Base-by-base conservation (phyloP, 2,329 filamentous ascomycete genomes). In the Xylaria polymorpha region DNA sequence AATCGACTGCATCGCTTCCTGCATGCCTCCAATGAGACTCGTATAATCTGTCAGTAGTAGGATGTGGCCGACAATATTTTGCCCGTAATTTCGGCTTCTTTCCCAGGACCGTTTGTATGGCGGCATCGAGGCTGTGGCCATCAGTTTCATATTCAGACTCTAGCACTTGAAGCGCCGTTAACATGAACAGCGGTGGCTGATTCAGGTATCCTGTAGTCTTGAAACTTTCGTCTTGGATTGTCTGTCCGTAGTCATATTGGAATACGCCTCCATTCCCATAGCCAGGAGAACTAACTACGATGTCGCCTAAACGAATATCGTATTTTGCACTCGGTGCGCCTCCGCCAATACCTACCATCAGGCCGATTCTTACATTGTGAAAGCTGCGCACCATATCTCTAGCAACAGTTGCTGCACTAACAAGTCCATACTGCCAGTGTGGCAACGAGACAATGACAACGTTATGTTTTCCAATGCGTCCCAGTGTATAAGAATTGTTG, bases 271-370 rank as follows among this genome's bases (percentile, higher is more conserved):
- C 66, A 9, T 43, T 50, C 12, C 50, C 66, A 14, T 43, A n/a
- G 2, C n/a, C 9, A 3, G 66, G 48, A 6, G 25, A n/a, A 7
- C 61, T 53, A 4, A 68, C 66, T 9, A 68, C 66, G 10, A 68
- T 37, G 20, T 68, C 66, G 1, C 66, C 66, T 8, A 68, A 56
- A 9, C 67, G 51, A 14, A 69, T 63, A 50, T 69, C 67, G 18
- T 66, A 29, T 1, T 1, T 0, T 48, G 69, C 12, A 12, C 44
- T 83, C 67, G 81, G 81, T 0, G 75, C 79, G 3, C 80, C 81
- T 6, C 80, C 80, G 0, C 75, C 79, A 2, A 80, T 76, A 25
- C 79, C 79, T 1, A 81, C 79, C 69, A 81, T 74, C 4, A 81
- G 57, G 0, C 75, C 75, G 10, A 80, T 66, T 20, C 72, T 65